Evolutionary conservation across 1,284 basidiomycete genomes (phyloP).

Genomic region (Peniophora sp.): DNA sequence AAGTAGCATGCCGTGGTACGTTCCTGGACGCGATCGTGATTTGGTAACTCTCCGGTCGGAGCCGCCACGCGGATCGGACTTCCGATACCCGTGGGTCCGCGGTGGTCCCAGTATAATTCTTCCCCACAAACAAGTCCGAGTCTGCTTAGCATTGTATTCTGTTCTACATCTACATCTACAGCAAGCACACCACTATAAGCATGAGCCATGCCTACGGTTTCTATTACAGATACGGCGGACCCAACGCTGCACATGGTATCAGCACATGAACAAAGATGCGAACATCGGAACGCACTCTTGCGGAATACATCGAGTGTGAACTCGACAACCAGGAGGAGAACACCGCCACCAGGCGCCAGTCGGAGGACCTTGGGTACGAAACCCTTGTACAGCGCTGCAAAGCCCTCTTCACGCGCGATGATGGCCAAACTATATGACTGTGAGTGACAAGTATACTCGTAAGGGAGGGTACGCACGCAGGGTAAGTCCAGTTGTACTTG

Average conservation of each 20-base stretch:
- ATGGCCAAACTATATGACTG: conserved; percentile 43
- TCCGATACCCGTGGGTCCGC: too few relatives aligned
- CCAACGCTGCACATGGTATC: neutral
- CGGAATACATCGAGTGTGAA: conserved; percentile 73
- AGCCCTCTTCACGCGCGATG: conserved; percentile 87
- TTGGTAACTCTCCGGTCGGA: too few relatives aligned
- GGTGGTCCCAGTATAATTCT: too few relatives aligned
- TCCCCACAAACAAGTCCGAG: too few relatives aligned
- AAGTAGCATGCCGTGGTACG: too few relatives aligned
- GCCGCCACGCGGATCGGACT: too few relatives aligned
- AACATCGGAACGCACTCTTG: conserved; percentile 38
- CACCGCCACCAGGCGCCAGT: conserved; percentile 91
- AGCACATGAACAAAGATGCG: neutral
- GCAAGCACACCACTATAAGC: too few relatives aligned
- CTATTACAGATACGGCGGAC: neutral
- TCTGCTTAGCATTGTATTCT: too few relatives aligned
- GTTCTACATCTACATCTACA: too few relatives aligned
- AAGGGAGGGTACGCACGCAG: conserved; percentile 35
- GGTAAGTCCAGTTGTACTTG: conserved; percentile 94
- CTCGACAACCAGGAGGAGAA: conserved; percentile 88
- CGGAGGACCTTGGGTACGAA: conserved; percentile 83
- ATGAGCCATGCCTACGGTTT: too few relatives aligned
- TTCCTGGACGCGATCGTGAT: too few relatives aligned
- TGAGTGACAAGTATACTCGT: conserved; percentile 6
- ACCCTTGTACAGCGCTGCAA: conserved; percentile 90